Evolutionary conservation across 805 yeast species (phyloP).

Genomic region (Lipomyces chichibuensis): DNA sequence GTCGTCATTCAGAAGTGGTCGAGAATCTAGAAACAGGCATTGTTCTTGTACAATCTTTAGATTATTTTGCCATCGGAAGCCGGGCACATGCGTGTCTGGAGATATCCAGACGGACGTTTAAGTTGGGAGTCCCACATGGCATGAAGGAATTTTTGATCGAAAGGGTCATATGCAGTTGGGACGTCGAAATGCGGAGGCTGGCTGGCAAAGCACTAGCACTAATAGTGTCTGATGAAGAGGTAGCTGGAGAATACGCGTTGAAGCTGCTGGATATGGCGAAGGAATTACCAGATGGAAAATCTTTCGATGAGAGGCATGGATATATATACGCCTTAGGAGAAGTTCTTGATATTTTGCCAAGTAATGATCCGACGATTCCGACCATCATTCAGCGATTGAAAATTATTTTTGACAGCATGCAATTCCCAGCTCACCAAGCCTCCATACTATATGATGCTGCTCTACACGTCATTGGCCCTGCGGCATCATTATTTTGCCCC

Average conservation of each 20-base stretch:
- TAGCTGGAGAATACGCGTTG: slow-evolving; percentile 11
- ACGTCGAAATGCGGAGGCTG: slow-evolving; percentile 50
- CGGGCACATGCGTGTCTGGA: slow-evolving; percentile 48
- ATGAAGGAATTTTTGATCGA: slow-evolving; percentile 43
- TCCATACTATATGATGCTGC: slow-evolving; percentile 22
- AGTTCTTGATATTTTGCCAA: slow-evolving; percentile 2
- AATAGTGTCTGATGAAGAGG: slow-evolving; percentile 2
- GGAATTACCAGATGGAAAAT: slow-evolving; percentile 12
- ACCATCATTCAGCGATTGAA: neutral
- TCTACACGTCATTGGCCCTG: slow-evolving; percentile 20
- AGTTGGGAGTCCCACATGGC: slow-evolving; percentile 22
- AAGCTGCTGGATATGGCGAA: slow-evolving; percentile 23
- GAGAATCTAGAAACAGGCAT: slow-evolving; percentile 42
- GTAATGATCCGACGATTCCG: neutral
- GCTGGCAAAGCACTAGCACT: slow-evolving; percentile 48
- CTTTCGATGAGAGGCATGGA: slow-evolving; percentile 38
- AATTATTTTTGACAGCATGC: slow-evolving; percentile 10
- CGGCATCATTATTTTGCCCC: neutral
- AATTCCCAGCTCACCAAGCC: slow-evolving; percentile 21
- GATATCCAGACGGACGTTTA: slow-evolving; percentile 43
- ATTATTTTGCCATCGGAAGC: slow-evolving; percentile 54
- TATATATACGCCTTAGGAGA: slow-evolving; percentile 38
- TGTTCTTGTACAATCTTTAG: slow-evolving; percentile 61
- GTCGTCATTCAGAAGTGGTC: slow-evolving; percentile 54
- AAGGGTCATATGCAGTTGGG: slow-evolving; percentile 46